phyloP scores from a whole-genome alignment of 345 rosid species.

The Euclidium syriacum region DNA sequence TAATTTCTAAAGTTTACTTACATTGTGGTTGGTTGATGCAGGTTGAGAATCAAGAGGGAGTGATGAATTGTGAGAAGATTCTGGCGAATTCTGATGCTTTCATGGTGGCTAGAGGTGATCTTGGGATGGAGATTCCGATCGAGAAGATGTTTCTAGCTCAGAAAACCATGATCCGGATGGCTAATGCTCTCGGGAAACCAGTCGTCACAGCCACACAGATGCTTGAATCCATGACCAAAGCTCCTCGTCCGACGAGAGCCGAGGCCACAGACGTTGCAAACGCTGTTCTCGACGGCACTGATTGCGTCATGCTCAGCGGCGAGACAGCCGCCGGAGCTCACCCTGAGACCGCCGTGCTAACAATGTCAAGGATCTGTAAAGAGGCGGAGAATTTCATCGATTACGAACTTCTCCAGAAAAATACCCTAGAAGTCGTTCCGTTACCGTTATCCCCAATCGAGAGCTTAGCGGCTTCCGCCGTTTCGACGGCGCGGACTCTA shows the following conservation, averaged over 20 bases:
- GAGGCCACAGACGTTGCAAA: constrained; percentile 81
- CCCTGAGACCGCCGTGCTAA: constrained; percentile 64
- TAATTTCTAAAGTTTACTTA: no score
- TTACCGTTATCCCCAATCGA: constrained; percentile 80
- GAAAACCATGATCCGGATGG: constrained; percentile 73
- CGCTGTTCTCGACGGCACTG: constrained; percentile 75
- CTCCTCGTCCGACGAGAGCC: constrained; percentile 73
- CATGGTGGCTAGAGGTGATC: constrained; percentile 87
- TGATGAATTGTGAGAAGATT: constrained; percentile 66
- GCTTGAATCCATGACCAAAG: constrained; percentile 75
- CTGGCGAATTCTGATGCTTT: constrained; percentile 63
- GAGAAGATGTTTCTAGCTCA: constrained; percentile 80
- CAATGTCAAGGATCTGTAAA: constrained; percentile 55
- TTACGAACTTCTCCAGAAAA: constrained; percentile 56
- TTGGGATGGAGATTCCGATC: constrained; percentile 79
- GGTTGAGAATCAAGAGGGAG: constrained; percentile 84
- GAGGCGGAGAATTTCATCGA: constrained; percentile 77
- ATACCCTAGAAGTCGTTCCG: constrained; percentile 57
- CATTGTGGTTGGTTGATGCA: no score
- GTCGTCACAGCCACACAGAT: constrained; percentile 80
- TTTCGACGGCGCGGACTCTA: constrained; percentile 61
- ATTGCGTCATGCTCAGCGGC: constrained; percentile 76
- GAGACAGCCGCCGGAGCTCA: constrained; percentile 80
- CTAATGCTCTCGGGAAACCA: constrained; percentile 70
- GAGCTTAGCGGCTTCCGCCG: constrained; percentile 78